Percentiles rank a stretch among this genome's conserved stretches.
Evolutionary conservation across 2,329 filamentous ascomycete species (phyloP).

Genomic region (Seiridium cupressi): DNA sequence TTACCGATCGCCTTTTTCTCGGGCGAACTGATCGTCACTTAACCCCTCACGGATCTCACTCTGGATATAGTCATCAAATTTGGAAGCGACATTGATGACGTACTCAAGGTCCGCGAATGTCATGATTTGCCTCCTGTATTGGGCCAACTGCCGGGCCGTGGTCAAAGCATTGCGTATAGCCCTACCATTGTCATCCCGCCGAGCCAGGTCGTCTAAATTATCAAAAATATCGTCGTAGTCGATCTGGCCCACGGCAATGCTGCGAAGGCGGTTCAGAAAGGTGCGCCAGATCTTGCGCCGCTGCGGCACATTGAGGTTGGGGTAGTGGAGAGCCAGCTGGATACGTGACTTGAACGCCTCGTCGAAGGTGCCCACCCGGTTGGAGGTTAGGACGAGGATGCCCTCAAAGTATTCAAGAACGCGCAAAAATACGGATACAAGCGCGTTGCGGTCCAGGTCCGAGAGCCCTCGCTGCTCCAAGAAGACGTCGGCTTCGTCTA

Average conservation of each 20-base stretch:
- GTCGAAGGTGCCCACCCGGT: slow-evolving; percentile 27
- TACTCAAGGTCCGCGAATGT: slow-evolving; percentile 16
- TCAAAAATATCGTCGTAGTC: neutral
- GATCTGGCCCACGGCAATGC: no score
- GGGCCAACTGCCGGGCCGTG: slow-evolving; percentile 17
- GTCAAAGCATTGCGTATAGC: slow-evolving; percentile 37
- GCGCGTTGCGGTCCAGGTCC: slow-evolving; percentile 17
- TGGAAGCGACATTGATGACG: neutral
- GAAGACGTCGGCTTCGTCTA: slow-evolving; percentile 21
- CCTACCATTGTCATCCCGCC: slow-evolving; percentile 34
- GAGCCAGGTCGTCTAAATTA: slow-evolving; percentile 22
- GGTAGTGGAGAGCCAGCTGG: slow-evolving; percentile 18
- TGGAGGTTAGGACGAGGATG: slow-evolving; percentile 39
- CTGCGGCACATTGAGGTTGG: slow-evolving; percentile 9
- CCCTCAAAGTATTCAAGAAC: slow-evolving; percentile 39
- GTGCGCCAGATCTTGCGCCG: slow-evolving; percentile 17
- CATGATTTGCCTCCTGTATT: neutral
- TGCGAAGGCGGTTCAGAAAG: no score
- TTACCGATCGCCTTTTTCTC: neutral
- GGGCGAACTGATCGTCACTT: neutral
- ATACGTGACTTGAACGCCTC: slow-evolving; percentile 21
- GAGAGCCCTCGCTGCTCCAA: slow-evolving; percentile 15
- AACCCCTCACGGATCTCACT: neutral
- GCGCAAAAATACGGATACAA: slow-evolving; percentile 31
- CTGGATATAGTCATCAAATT: neutral